These are phyloP conservation scores for Aspergillus persii DNA, from an alignment of 2,329 filamentous ascomycete species.

Conservation along the genomic window DNA sequence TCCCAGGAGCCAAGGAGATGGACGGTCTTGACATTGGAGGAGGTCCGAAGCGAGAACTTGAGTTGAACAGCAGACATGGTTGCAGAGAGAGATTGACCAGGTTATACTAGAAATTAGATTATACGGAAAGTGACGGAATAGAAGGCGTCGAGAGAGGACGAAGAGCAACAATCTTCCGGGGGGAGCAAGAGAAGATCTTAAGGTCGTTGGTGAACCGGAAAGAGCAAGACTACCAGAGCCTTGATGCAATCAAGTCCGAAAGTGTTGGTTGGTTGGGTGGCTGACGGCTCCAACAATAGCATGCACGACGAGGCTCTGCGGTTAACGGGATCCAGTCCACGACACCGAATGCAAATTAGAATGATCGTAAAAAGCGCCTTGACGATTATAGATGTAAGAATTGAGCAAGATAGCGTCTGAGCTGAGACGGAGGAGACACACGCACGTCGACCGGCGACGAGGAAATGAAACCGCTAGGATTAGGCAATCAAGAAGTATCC, in stretches of 20 bases:
- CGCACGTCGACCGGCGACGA: slow-evolving; percentile 36
- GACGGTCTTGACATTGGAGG: slow-evolving; percentile 93
- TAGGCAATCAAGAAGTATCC: slow-evolving; percentile 22
- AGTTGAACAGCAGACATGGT: slow-evolving; percentile 90
- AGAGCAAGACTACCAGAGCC: slow-evolving; percentile 31
- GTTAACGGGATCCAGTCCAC: slow-evolving; percentile 32
- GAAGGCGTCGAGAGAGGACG: slow-evolving; percentile 22
- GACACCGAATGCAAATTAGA: slow-evolving; percentile 26
- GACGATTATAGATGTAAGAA: slow-evolving; percentile 14
- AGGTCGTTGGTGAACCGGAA: slow-evolving; percentile 15
- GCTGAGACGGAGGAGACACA: slow-evolving; percentile 16
- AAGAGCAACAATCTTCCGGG: slow-evolving; percentile 4
- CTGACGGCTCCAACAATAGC: slow-evolving; percentile 10
- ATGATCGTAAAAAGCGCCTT: slow-evolving; percentile 6
- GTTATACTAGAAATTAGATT: slow-evolving; percentile 33
- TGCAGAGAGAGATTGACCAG: slow-evolving; percentile 30
- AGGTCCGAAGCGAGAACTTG: slow-evolving; percentile 93
- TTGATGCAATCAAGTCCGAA: slow-evolving; percentile 16
- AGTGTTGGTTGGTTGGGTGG: slow-evolving; percentile 17
- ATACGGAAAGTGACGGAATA: slow-evolving; percentile 15
- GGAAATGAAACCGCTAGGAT: slow-evolving; percentile 19
- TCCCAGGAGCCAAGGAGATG: slow-evolving; percentile 98
- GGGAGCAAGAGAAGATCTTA: slow-evolving; percentile 17
- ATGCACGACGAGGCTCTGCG: slow-evolving; percentile 15
- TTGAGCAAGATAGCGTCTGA: slow-evolving; percentile 23